Evolutionary conservation across 495 filamentous ascomycete genomes (phyloP).

Genomic region (Neurospora sp.): DNA sequence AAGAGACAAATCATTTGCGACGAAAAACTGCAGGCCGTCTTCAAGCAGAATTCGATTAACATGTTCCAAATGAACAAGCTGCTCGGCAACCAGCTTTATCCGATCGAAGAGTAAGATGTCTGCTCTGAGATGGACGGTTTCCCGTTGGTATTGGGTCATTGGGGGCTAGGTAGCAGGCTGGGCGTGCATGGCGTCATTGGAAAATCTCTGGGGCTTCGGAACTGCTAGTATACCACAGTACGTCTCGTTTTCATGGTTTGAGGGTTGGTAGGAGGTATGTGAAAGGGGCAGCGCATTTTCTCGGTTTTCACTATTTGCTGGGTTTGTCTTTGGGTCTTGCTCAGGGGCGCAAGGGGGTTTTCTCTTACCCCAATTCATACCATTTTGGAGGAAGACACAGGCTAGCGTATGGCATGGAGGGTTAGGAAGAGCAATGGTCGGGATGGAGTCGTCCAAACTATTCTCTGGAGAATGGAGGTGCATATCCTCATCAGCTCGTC

Average conservation of each 20-base stretch:
- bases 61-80: conserved; percentile 96
- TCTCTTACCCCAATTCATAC: not conserved
- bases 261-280: not conserved
- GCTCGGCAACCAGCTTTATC: conserved; percentile 45
- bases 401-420: not conserved
- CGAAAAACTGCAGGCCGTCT: conserved; percentile 77
- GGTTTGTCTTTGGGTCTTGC: not conserved
- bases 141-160: not conserved
- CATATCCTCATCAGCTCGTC: not conserved
- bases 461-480: not conserved
- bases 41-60: conserved; percentile 81
- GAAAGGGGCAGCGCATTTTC: not conserved
- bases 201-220: conserved; percentile 2
- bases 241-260: not conserved
- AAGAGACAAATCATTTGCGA: conserved; percentile 89
- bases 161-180: not conserved
- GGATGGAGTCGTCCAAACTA: too few species aligned
- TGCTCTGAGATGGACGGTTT: not conserved
- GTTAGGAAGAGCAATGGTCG: not conserved
- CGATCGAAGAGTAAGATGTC: conserved; percentile 24
- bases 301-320: not conserved
- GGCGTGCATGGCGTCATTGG: conserved; percentile 22
- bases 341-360: not conserved
- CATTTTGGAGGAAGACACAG: not conserved
- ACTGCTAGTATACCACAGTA: not conserved